Evolutionary conservation across 208 protist genomes (phyloP).

Genomic region (Wallacemonas rigidus): DNA sequence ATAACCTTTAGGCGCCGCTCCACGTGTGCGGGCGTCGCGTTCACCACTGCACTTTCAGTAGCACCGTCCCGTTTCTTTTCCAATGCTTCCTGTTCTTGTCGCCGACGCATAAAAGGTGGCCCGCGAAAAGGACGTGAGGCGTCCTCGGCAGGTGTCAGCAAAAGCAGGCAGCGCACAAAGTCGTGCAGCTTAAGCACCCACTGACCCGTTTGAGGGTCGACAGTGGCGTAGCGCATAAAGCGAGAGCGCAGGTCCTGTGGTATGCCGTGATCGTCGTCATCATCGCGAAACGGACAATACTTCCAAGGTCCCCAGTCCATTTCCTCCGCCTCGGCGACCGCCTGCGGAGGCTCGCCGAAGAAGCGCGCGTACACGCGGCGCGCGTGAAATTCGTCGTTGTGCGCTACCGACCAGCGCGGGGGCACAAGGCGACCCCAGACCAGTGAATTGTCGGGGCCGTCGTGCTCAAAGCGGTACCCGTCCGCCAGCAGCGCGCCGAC

Average conservation of each 20-base stretch:
- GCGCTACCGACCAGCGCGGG: neutral
- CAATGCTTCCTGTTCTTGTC: neutral
- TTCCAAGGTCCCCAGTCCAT: conserved; percentile 7
- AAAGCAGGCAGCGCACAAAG: conserved; percentile 52
- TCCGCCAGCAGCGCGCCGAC: neutral
- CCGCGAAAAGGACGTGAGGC: neutral
- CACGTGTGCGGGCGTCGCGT: conserved; percentile 21
- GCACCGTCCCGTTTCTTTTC: neutral
- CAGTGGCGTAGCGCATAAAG: conserved; percentile 40
- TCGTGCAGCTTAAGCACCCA: conserved; percentile 39
- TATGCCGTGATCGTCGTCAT: neutral
- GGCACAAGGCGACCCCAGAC: neutral
- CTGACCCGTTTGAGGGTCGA: conserved; percentile 31
- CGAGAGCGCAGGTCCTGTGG: conserved; percentile 20
- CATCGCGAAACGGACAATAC: conserved; percentile 8
- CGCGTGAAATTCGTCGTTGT: neutral
- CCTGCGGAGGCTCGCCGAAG: conserved; percentile 6
- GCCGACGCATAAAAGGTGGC: conserved; percentile 4
- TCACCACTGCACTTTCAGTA: neutral
- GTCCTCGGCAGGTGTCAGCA: conserved; percentile 21
- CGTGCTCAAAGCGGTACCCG: conserved; percentile 1
- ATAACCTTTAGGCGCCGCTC: conserved; percentile 29
- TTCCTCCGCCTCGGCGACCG: conserved; percentile 7
- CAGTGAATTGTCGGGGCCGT: neutral
- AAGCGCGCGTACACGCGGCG: conserved; percentile 7